Percentiles rank a stretch among this genome's conserved stretches.
Evolutionary conservation across 106 monocot genomes (phyloP).

Genomic region (Allium cepa): DNA sequence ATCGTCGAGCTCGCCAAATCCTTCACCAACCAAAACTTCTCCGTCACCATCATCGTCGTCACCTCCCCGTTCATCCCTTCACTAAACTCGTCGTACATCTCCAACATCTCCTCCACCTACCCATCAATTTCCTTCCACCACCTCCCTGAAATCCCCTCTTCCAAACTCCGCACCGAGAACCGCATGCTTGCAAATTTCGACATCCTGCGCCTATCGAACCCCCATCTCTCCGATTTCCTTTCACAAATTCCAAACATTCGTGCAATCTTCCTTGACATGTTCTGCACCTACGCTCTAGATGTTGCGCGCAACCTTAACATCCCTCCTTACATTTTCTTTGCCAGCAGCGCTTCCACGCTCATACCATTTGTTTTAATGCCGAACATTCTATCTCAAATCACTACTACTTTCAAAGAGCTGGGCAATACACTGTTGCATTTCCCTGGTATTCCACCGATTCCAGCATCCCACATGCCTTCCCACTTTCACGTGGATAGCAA

Average conservation of each 20-base stretch:
- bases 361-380: too few species aligned
- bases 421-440: constrained; percentile 5
- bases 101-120: constrained; percentile 22
- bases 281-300: neutral
- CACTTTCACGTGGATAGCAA: constrained; percentile 6
- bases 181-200: neutral
- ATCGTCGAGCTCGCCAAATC: constrained; percentile 20
- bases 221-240: constrained; percentile 3
- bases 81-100: constrained; percentile 24
- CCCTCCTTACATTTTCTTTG: constrained; percentile 1
- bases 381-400: neutral
- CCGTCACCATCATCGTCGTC: constrained; percentile 38
- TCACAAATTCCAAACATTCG: neutral
- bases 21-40: constrained; percentile 23
- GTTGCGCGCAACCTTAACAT: neutral
- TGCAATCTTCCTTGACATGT: constrained; percentile 8
- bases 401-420: constrained; percentile 14
- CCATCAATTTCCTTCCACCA: constrained; percentile 34
- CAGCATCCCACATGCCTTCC: constrained; percentile 12
- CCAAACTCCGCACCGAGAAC: neutral
- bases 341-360: neutral
- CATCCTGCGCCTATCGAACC: neutral
- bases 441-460: constrained; percentile 21
- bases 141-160: constrained; percentile 14
- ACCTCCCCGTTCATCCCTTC: constrained; percentile 3